phyloP scores from a whole-genome alignment of 2,329 filamentous ascomycete species.

The Chaetomiaceae sp. region DNA sequence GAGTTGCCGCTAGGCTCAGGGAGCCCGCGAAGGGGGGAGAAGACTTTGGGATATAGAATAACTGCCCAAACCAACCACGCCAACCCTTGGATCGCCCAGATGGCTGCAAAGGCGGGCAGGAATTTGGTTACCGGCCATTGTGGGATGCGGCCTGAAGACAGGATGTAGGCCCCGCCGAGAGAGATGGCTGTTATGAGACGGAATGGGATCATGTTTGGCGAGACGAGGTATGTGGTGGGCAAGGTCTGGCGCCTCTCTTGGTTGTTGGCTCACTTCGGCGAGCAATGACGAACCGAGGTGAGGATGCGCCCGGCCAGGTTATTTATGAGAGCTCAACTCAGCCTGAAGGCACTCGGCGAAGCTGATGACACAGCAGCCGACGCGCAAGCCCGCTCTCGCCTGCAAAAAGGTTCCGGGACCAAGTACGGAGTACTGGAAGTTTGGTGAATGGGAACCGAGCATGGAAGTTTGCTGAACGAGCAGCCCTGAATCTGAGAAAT shows the following conservation, averaged over 20 bases:
- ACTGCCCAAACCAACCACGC: slow-evolving; percentile 38
- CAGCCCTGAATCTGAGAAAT: no score
- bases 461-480: no score
- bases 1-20: slow-evolving; percentile 41
- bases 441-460: no score
- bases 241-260: no score
- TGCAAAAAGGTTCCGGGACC: background rate
- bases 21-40: slow-evolving; percentile 46
- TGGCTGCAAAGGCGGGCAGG: slow-evolving; percentile 30
- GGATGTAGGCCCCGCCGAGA: slow-evolving; percentile 30
- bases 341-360: background rate
- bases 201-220: slow-evolving; percentile 27
- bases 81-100: slow-evolving; percentile 35
- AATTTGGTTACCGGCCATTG: slow-evolving; percentile 33
- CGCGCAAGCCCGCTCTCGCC: background rate
- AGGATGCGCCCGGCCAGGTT: no score
- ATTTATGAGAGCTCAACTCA: background rate
- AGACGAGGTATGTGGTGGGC: background rate
- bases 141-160: slow-evolving; percentile 26
- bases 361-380: background rate
- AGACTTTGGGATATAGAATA: slow-evolving; percentile 44
- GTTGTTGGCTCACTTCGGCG: background rate
- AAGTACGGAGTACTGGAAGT: no score
- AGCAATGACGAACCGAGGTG: background rate
- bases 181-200: slow-evolving; percentile 29